A percentile compares a stretch with the other conserved stretches of the same genome.
These are phyloP conservation scores for Malania oleifera DNA, from an alignment of 164 flowering plant species.

Conservation along the genomic window DNA sequence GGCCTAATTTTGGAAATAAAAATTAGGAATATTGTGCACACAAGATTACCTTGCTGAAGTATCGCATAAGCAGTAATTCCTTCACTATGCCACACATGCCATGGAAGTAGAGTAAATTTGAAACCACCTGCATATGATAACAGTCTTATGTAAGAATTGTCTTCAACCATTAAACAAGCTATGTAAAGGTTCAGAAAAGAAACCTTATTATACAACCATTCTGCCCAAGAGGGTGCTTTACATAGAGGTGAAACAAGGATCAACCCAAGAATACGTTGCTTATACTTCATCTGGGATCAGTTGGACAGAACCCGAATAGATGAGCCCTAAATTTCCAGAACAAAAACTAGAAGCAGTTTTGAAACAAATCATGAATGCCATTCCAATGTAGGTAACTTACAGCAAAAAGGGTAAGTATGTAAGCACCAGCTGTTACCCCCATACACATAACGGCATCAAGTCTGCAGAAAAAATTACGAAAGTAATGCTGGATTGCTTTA, in stretches of 20 bases:
- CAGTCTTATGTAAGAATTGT: not conserved
- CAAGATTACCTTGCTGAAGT: slow-evolving; percentile 7
- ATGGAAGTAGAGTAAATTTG: slow-evolving; percentile 6
- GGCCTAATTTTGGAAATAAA: not conserved
- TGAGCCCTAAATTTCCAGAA: slow-evolving; percentile 1
- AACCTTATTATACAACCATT: slow-evolving; percentile 49
- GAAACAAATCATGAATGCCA: not conserved
- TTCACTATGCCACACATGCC: slow-evolving; percentile 3
- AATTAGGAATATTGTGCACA: not conserved
- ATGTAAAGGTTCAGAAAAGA: not conserved
- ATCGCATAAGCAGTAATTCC: not conserved
- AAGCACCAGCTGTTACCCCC: slow-evolving; percentile 49
- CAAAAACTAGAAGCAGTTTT: not conserved
- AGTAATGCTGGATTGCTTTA: not conserved
- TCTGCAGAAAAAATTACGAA: slow-evolving; percentile 14
- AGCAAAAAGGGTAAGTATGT: slow-evolving; percentile 42
- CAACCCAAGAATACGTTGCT: slow-evolving; percentile 37
- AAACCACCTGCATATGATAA: not conserved
- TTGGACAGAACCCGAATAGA: not conserved
- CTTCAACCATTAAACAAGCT: not conserved
- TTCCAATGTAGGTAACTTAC: slow-evolving; percentile 23
- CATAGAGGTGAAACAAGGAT: slow-evolving; percentile 45
- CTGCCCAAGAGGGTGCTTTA: slow-evolving; percentile 41
- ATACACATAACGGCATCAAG: slow-evolving; percentile 43
- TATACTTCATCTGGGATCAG: slow-evolving; percentile 30